These are phyloP conservation scores for Brassica carinata DNA, from an alignment of 345 rosid genomes.

Conservation along the genomic window DNA sequence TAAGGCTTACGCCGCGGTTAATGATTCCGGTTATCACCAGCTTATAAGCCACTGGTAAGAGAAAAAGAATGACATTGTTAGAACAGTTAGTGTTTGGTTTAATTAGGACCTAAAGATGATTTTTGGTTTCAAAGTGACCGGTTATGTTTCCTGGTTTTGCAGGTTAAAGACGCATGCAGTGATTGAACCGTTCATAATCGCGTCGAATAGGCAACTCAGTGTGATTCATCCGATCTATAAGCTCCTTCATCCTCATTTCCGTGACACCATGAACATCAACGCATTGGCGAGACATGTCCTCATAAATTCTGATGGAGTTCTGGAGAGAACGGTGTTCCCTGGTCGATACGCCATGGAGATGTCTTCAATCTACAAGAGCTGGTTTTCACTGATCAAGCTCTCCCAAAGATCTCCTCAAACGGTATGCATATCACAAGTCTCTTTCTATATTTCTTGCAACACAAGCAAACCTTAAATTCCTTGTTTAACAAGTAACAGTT, in stretches of 20 bases:
- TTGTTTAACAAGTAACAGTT: background rate
- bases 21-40: conserved; percentile 91
- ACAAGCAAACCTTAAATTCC: background rate
- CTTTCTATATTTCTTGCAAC: background rate
- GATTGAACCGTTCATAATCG: conserved; percentile 86
- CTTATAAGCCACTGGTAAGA: conserved; percentile 88
- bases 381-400: conserved; percentile 80
- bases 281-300: conserved; percentile 84
- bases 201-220: conserved; percentile 79
- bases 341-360: conserved; percentile 76
- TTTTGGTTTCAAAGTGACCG: background rate
- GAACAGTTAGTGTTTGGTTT: background rate
- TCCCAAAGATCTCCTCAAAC: conserved; percentile 80
- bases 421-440: conserved; percentile 44
- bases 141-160: conserved; percentile 2
- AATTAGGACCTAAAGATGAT: background rate
- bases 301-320: conserved; percentile 75
- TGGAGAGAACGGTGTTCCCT: conserved; percentile 81
- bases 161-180: conserved; percentile 89
- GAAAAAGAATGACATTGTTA: conserved; percentile 6
- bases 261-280: conserved; percentile 88
- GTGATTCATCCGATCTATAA: conserved; percentile 83
- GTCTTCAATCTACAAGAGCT: conserved; percentile 62
- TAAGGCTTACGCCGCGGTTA: conserved; percentile 85
- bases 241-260: conserved; percentile 89